Evolutionary conservation across 108 stramenopile species (phyloP).

Genomic region (Aureococcus anophagefferens): DNA sequence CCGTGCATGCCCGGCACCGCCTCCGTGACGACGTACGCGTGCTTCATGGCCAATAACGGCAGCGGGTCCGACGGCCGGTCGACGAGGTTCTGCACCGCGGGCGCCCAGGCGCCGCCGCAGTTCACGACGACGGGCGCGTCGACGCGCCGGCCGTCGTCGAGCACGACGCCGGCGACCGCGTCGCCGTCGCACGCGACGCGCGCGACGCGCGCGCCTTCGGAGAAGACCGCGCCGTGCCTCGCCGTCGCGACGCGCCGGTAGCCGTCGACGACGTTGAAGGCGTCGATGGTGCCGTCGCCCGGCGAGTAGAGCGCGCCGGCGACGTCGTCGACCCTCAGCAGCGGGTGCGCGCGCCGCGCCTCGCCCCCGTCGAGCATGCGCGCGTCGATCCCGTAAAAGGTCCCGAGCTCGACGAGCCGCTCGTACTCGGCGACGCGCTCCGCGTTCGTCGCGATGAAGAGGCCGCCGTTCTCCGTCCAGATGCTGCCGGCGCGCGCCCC

Average conservation of each 20-base stretch:
- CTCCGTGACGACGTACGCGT: constrained; percentile 68
- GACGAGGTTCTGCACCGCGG: neutral
- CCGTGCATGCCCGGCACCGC: constrained; percentile 50
- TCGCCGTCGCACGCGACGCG: constrained; percentile 15
- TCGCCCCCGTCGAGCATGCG: constrained; percentile 41
- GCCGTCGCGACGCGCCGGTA: too few species aligned
- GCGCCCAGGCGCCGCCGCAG: constrained; percentile 70
- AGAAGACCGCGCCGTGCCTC: constrained; percentile 46
- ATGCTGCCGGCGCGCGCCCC: constrained; percentile 42
- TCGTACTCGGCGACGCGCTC: constrained; percentile 54
- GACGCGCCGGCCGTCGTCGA: constrained; percentile 23
- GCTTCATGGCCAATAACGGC: constrained; percentile 71
- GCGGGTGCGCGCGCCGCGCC: constrained; percentile 41
- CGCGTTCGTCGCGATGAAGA: constrained; percentile 53
- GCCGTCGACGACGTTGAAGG: constrained; percentile 55
- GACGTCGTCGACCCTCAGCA: constrained; percentile 40
- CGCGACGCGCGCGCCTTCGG: constrained; percentile 35
- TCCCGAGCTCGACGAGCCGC: constrained; percentile 56
- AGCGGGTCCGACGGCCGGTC: constrained; percentile 22
- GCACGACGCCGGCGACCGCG: constrained; percentile 37
- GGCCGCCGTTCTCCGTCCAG: constrained; percentile 41
- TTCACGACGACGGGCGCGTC: constrained; percentile 51
- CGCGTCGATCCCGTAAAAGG: constrained; percentile 54
- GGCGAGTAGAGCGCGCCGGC: constrained; percentile 55
- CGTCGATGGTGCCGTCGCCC: constrained; percentile 51